Conservation (phyloP, 2,329 filamentous ascomycete species). For the Hyphodiscus sp. region DNA sequence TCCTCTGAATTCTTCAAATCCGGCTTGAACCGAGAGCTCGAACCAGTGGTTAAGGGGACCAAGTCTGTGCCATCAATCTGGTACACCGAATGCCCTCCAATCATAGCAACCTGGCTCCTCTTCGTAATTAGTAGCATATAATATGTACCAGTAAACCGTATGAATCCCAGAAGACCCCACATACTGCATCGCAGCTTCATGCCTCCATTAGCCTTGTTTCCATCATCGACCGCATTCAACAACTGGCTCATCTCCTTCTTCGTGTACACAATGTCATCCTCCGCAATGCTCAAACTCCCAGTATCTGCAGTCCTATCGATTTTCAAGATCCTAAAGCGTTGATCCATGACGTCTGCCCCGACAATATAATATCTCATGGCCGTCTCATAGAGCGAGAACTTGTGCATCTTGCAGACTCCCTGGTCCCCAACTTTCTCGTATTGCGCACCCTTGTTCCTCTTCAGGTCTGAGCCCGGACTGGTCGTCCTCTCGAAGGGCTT, state of each 20-base stretch:
- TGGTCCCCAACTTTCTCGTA: slow-evolving; percentile 34
- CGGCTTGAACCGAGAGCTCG: slow-evolving; percentile 60
- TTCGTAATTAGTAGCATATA: slow-evolving; percentile 98
- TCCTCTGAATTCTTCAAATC: slow-evolving; percentile 68
- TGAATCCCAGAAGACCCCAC: slow-evolving; percentile 93
- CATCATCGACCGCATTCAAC: slow-evolving; percentile 91
- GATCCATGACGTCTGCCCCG: slow-evolving; percentile 84
- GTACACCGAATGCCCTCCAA: slow-evolving; percentile 93
- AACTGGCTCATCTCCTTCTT: slow-evolving; percentile 88
- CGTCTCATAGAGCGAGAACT: slow-evolving; percentile 96
- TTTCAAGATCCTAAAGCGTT: slow-evolving; percentile 83
- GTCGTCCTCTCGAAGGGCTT: slow-evolving; percentile 50
- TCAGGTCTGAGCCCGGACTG: slow-evolving; percentile 35
- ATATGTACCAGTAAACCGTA: slow-evolving; percentile 89
- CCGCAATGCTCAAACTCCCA: slow-evolving; percentile 74
- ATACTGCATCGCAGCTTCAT: slow-evolving; percentile 83
- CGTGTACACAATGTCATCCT: slow-evolving; percentile 92
- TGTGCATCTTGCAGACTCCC: slow-evolving; percentile 68
- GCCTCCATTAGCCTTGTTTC: slow-evolving; percentile 84
- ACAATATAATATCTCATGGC: slow-evolving; percentile 90
- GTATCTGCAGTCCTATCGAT: slow-evolving; percentile 83
- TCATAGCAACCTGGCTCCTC: slow-evolving; percentile 89
- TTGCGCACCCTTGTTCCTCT: slow-evolving; percentile 25
- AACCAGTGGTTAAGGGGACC: slow-evolving; percentile 72
- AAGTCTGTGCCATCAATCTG: slow-evolving; percentile 92